These are phyloP conservation scores for Allantophomopsis lycopodina DNA, from an alignment of 2,329 filamentous ascomycete species.

Conservation along the genomic window DNA sequence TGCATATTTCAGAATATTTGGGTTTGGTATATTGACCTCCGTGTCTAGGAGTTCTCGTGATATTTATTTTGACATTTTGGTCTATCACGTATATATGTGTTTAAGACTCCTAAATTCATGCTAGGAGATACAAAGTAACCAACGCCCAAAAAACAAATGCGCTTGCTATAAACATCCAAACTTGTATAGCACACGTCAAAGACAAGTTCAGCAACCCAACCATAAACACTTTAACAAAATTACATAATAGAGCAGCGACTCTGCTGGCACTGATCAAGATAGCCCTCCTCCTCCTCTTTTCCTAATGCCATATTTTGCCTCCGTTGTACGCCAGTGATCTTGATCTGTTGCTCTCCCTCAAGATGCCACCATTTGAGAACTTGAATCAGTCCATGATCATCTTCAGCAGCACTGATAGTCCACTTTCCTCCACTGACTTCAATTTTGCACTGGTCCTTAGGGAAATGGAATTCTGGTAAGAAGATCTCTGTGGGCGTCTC, in stretches of 20 bases:
- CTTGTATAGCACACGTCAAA: too few species aligned
- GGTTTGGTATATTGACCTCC: too few species aligned
- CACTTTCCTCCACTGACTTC: slow-evolving; percentile 78
- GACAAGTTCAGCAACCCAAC: not conserved
- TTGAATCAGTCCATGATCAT: slow-evolving; percentile 57
- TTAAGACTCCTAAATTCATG: too few species aligned
- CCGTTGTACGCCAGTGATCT: slow-evolving; percentile 59
- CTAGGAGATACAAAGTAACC: too few species aligned
- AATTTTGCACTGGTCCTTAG: slow-evolving; percentile 56
- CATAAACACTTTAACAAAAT: not conserved
- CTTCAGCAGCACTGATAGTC: slow-evolving; percentile 65
- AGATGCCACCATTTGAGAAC: slow-evolving; percentile 86
- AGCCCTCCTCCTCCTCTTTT: slow-evolving; percentile 61
- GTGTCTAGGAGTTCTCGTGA: too few species aligned
- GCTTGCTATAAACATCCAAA: too few species aligned
- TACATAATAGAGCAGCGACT: slow-evolving; percentile 36
- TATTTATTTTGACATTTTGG: too few species aligned
- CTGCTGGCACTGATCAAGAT: slow-evolving; percentile 54
- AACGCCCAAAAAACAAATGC: too few species aligned
- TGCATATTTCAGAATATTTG: too few species aligned
- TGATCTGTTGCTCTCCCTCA: slow-evolving; percentile 69
- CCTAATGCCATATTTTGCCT: slow-evolving; percentile 36
- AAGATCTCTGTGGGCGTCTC: slow-evolving; percentile 69
- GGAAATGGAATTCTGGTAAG: slow-evolving; percentile 87
- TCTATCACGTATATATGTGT: too few species aligned